These are phyloP conservation scores for Fomitopsis schrenkii DNA, from an alignment of 1,284 basidiomycete genomes.

Conservation along the genomic window DNA sequence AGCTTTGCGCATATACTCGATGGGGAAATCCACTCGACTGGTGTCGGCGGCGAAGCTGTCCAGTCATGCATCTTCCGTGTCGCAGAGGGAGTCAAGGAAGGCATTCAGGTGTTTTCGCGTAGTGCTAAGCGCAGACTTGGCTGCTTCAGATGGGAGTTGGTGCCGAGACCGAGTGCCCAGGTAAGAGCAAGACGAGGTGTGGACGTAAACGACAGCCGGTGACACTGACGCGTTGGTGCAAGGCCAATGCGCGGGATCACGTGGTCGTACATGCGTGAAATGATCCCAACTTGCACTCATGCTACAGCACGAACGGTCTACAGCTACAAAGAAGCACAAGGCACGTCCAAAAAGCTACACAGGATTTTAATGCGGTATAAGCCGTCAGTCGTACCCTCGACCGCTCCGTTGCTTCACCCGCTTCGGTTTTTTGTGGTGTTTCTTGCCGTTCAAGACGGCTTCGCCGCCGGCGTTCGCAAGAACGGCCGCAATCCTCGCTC, in stretches of 20 bases:
- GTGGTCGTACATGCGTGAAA: no score
- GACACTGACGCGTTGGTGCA: no score
- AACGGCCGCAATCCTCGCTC: slow-evolving; percentile 44
- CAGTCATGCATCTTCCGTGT: not conserved
- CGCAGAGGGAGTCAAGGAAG: not conserved
- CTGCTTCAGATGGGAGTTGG: not conserved
- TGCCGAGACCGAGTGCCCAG: no score
- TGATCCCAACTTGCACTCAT: no score
- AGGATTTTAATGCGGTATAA: not conserved
- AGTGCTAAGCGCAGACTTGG: not conserved
- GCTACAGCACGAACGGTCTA: not conserved
- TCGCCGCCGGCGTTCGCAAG: slow-evolving; percentile 41
- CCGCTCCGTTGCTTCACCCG: slow-evolving; percentile 86
- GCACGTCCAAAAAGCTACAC: not conserved
- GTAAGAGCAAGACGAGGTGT: no score
- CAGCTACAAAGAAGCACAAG: not conserved
- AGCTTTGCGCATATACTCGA: slow-evolving; percentile 62
- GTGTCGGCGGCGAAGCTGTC: not conserved
- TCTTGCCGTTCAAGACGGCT: slow-evolving; percentile 55
- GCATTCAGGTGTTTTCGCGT: not conserved
- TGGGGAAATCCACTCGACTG: slow-evolving; percentile 2
- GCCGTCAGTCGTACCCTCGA: slow-evolving; percentile 75
- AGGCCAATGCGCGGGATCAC: no score
- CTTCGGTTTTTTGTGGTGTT: slow-evolving; percentile 86
- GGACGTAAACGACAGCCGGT: no score